These are phyloP conservation scores for Tilletia setariae DNA, from an alignment of 1,284 basidiomycete genomes.

Conservation along the genomic window DNA sequence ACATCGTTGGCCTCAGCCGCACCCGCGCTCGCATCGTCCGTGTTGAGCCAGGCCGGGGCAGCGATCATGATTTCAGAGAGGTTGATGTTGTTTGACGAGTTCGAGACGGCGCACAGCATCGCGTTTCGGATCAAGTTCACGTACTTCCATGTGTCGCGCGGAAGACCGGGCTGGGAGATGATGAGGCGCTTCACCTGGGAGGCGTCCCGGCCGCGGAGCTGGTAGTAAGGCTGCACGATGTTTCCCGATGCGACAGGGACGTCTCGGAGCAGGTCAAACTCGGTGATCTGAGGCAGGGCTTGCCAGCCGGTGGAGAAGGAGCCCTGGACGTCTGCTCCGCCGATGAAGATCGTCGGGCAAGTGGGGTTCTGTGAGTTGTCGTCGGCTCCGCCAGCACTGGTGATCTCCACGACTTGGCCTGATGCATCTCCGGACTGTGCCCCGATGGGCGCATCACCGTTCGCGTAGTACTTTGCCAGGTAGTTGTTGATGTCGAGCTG, in stretches of 20 bases:
- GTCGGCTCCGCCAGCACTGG: constrained; percentile 35
- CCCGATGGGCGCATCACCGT: constrained; percentile 38
- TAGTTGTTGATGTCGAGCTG: constrained; percentile 21
- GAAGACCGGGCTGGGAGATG: constrained; percentile 37
- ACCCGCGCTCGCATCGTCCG: constrained; percentile 31
- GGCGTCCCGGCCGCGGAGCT: constrained; percentile 27
- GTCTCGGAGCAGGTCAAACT: constrained; percentile 44
- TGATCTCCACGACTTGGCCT: constrained; percentile 42
- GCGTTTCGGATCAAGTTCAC: constrained; percentile 42
- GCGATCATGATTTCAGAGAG: constrained; percentile 40
- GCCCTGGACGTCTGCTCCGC: constrained; percentile 38
- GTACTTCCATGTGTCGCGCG: constrained; percentile 46
- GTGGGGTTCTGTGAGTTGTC: constrained; percentile 38
- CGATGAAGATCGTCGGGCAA: constrained; percentile 39
- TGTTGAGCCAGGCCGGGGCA: constrained; percentile 39
- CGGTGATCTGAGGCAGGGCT: constrained; percentile 42
- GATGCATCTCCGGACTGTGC: constrained; percentile 32
- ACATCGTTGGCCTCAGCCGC: constrained; percentile 21
- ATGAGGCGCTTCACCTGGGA: constrained; percentile 39
- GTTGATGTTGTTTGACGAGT: constrained; percentile 32
- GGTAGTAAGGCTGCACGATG: constrained; percentile 39
- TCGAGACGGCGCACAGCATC: constrained; percentile 33
- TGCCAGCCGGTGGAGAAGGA: constrained; percentile 37
- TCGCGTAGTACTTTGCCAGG: constrained; percentile 29
- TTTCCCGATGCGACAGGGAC: constrained; percentile 26